These are phyloP conservation scores for Amanita exitialis DNA, from an alignment of 768 basidiomycete genomes.

Conservation along the genomic window DNA sequence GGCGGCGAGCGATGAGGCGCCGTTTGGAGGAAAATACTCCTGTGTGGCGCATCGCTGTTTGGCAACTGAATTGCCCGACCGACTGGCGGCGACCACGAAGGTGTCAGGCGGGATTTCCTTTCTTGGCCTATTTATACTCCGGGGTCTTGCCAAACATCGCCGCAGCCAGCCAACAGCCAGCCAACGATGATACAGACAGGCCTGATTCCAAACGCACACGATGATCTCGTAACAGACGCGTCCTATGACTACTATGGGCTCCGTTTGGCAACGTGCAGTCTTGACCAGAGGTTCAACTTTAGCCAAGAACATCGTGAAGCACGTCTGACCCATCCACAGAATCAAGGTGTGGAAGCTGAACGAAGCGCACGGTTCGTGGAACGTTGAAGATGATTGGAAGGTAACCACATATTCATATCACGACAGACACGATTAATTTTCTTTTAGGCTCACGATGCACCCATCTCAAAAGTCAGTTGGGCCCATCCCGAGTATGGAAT, in stretches of 20 bases:
- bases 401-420: conserved; percentile 25
- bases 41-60: background rate
- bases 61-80: no score
- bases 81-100: background rate
- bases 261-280: conserved; percentile 67
- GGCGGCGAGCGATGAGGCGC: background rate
- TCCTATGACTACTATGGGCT: conserved; percentile 89
- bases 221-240: conserved; percentile 76
- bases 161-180: no score
- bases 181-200: conserved; percentile 65
- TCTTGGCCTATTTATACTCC: background rate
- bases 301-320: background rate
- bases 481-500: conserved; percentile 90
- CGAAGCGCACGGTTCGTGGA: conserved; percentile 65
- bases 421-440: background rate
- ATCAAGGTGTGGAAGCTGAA: conserved; percentile 85
- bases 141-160: background rate
- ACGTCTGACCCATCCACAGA: conserved; percentile 24
- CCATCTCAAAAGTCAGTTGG: conserved; percentile 78
- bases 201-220: conserved; percentile 68
- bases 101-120: background rate
- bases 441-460: conserved; percentile 85
- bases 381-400: conserved; percentile 85
- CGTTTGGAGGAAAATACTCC: background rate
- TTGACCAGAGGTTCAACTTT: conserved; percentile 62